phyloP scores from a whole-genome alignment of 441 rosid species.

The Euphorbia corollata region DNA sequence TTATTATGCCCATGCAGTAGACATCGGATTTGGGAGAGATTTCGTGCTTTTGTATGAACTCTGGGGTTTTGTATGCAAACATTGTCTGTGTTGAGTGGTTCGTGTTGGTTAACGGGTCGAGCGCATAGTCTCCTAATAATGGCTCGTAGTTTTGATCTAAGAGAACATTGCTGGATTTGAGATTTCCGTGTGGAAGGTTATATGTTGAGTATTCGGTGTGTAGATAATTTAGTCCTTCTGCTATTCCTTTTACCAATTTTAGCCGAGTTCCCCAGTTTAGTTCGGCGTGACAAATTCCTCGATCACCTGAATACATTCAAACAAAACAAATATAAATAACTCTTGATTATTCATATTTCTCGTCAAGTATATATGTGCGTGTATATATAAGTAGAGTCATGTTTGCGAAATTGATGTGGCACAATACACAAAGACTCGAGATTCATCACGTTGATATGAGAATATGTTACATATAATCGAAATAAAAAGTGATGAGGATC shows the following conservation, averaged over 20 bases:
- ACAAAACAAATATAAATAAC: too few species aligned
- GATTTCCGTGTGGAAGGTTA: slow-evolving; percentile 86
- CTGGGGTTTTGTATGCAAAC: slow-evolving; percentile 67
- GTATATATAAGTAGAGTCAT: too few species aligned
- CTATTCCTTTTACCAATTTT: slow-evolving; percentile 61
- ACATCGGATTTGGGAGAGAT: slow-evolving; percentile 68
- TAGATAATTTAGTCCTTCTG: slow-evolving; percentile 54
- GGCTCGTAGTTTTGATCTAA: slow-evolving; percentile 45
- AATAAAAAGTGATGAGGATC: too few species aligned
- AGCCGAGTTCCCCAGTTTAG: slow-evolving; percentile 65
- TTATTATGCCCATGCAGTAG: slow-evolving; percentile 62
- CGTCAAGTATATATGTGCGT: too few species aligned
- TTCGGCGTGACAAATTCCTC: slow-evolving; percentile 50
- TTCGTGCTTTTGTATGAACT: slow-evolving; percentile 33
- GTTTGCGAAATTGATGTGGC: too few species aligned
- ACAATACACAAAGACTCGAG: too few species aligned
- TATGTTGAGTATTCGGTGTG: slow-evolving; percentile 45
- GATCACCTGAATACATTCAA: slow-evolving; percentile 44
- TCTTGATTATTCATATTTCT: not conserved
- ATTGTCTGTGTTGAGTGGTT: slow-evolving; percentile 40
- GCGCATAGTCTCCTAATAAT: slow-evolving; percentile 56
- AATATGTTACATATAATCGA: too few species aligned
- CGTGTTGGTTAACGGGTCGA: slow-evolving; percentile 48
- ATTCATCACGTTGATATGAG: too few species aligned
- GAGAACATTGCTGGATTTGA: slow-evolving; percentile 81